A percentile compares a stretch with the other conserved stretches of the same genome.
Evolutionary conservation across 352 stramenopile species (phyloP).

Genomic region (Halophytophthora batemanensis): DNA sequence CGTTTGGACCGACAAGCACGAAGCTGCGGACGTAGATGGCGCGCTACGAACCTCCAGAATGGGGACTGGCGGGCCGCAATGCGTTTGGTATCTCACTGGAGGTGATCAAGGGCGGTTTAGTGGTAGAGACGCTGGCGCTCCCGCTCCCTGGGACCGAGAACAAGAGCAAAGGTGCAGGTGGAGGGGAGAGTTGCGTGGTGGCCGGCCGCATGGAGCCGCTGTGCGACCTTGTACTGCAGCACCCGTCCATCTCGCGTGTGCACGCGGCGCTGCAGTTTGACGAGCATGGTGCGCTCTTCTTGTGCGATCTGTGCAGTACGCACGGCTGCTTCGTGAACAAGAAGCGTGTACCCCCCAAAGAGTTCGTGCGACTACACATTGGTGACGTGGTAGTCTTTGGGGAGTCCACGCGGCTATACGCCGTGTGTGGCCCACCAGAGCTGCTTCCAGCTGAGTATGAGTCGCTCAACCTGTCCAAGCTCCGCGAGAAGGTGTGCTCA

Average conservation of each 20-base stretch:
- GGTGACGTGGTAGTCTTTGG: constrained; percentile 87
- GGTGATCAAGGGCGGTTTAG: constrained; percentile 60
- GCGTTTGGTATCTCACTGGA: constrained; percentile 57
- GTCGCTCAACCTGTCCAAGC: constrained; percentile 38
- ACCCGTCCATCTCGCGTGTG: constrained; percentile 73
- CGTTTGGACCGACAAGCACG: too few species aligned
- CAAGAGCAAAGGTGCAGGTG: neutral
- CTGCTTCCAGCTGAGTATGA: constrained; percentile 75
- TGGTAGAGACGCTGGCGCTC: constrained; percentile 46
- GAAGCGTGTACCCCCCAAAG: constrained; percentile 33
- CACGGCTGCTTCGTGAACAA: constrained; percentile 89
- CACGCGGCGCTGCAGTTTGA: constrained; percentile 78
- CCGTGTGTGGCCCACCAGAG: constrained; percentile 63
- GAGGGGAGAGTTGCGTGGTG: constrained; percentile 43
- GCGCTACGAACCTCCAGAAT: constrained; percentile 46
- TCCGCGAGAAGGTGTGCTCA: constrained; percentile 26
- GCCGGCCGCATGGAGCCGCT: constrained; percentile 50
- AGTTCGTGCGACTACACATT: constrained; percentile 68
- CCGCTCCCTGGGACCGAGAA: constrained; percentile 5
- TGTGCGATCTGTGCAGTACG: constrained; percentile 75
- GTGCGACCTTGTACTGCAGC: constrained; percentile 69
- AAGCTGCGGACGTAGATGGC: constrained; percentile 14
- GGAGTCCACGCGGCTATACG: constrained; percentile 84
- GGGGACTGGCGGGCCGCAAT: constrained; percentile 46
- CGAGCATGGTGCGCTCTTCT: constrained; percentile 55